Percentiles rank a stretch among this genome's conserved stretches.
These are phyloP conservation scores for Boletales sp. DNA, from an alignment of 768 basidiomycete genomes.

Conservation along the genomic window DNA sequence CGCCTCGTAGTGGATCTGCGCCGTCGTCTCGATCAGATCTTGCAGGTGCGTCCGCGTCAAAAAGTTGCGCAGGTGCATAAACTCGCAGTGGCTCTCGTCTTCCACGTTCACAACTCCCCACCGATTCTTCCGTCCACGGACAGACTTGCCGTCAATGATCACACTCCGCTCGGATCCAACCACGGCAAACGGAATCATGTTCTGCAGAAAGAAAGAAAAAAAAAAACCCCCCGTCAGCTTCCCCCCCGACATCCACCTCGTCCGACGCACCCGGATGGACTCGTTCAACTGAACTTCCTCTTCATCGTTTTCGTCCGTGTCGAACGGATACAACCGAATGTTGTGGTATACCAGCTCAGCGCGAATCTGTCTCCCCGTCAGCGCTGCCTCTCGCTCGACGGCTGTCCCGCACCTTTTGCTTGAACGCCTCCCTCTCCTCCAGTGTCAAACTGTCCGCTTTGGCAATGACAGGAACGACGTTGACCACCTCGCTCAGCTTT, in stretches of 20 bases:
- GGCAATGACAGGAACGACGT: conserved; percentile 99
- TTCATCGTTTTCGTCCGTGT: conserved; percentile 92
- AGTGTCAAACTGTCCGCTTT: conserved; percentile 93
- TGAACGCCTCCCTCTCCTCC: conserved; percentile 91
- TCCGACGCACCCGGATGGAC: conserved; percentile 72
- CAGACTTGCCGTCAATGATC: conserved; percentile 92
- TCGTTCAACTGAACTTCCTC: conserved; percentile 91
- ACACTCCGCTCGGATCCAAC: conserved; percentile 97
- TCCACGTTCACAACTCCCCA: conserved; percentile 99
- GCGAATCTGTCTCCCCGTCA: conserved; percentile 63
- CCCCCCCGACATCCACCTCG: neutral
- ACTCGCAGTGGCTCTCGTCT: conserved; percentile 96
- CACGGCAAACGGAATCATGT: conserved; percentile 93
- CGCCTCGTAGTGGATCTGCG: conserved; percentile 98
- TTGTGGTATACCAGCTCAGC: conserved; percentile 88
- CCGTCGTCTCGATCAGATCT: conserved; percentile 98
- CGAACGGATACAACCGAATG: conserved; percentile 95
- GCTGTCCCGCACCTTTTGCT: conserved; percentile 63
- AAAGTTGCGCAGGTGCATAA: conserved; percentile 96
- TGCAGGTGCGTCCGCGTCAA: conserved; percentile 95
- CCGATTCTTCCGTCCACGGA: conserved; percentile 94
- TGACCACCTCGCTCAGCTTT: conserved; percentile 97
- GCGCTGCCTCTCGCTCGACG: neutral
- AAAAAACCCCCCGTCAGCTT: no score
- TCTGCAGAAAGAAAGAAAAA: conserved; percentile 48